A percentile compares a stretch with the other conserved stretches of the same genome.
phyloP scores from a whole-genome alignment of 164 flowering plant species.

The Brasenia schreberi region DNA sequence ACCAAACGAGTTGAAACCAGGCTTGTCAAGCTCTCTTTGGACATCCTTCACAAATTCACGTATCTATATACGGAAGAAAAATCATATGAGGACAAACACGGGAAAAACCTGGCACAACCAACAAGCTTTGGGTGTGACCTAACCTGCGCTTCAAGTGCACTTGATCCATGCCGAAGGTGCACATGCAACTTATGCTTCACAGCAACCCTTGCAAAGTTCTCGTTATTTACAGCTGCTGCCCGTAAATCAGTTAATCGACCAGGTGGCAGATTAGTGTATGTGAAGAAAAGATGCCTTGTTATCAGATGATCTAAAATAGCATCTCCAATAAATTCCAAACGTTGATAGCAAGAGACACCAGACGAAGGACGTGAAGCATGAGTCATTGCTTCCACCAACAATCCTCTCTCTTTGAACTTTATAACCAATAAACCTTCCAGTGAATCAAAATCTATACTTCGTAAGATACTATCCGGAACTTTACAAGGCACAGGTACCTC shows the following conservation, averaged over 20 bases:
- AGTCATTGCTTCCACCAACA: slow-evolving; percentile 89
- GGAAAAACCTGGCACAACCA: neutral
- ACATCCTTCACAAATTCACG: slow-evolving; percentile 89
- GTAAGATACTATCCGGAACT: slow-evolving; percentile 64
- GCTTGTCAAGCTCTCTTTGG: slow-evolving; percentile 52
- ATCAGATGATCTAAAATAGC: slow-evolving; percentile 99
- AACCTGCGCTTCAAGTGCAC: slow-evolving; percentile 95
- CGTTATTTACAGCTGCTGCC: slow-evolving; percentile 99
- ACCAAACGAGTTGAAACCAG: slow-evolving; percentile 96
- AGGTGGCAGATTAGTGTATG: slow-evolving; percentile 88
- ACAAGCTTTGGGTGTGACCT: neutral
- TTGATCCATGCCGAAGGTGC: slow-evolving; percentile 97
- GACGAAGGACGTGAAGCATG: slow-evolving; percentile 98
- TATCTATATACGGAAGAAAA: slow-evolving; percentile 38
- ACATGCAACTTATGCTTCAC: slow-evolving; percentile 84
- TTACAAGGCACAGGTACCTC: slow-evolving; percentile 26
- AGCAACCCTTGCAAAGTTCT: slow-evolving; percentile 95
- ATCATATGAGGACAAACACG: neutral
- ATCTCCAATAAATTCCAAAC: slow-evolving; percentile 95
- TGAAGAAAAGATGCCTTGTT: slow-evolving; percentile 82
- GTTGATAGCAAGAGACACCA: slow-evolving; percentile 94
- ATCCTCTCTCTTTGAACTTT: slow-evolving; percentile 47
- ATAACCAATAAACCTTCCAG: slow-evolving; percentile 55
- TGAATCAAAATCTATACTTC: slow-evolving; percentile 66
- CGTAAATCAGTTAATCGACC: slow-evolving; percentile 95